Evolutionary conservation across 2,329 filamentous ascomycete species (phyloP).

Genomic region (Herpotrichia juniperi): DNA sequence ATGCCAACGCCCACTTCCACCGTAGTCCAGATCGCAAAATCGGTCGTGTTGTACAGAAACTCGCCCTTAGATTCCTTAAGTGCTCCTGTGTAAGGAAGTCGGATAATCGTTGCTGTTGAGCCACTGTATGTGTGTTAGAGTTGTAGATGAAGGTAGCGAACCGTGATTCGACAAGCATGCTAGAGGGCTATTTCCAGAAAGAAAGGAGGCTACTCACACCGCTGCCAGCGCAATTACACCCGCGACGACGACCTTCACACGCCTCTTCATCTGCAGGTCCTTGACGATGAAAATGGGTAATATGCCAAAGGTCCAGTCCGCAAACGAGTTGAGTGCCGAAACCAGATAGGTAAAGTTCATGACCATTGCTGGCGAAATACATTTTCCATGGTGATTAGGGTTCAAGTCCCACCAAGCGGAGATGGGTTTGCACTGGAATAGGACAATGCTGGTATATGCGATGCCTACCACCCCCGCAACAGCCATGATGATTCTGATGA

Average conservation of each 20-base stretch:
- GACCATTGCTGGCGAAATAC: neutral
- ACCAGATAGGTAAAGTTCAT: neutral
- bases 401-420: neutral
- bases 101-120: constrained; percentile 1
- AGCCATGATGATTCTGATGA: neutral
- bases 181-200: neutral
- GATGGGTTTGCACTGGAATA: constrained; percentile 2
- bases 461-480: neutral
- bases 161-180: no score
- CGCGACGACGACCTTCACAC: neutral
- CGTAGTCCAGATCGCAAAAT: neutral
- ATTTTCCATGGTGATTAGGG: neutral
- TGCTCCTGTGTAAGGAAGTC: neutral
- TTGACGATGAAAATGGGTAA: constrained; percentile 1
- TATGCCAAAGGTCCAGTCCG: neutral
- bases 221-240: neutral
- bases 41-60: neutral
- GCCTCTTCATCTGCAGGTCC: neutral
- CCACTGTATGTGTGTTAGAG: neutral
- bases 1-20: constrained; percentile 1
- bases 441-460: neutral
- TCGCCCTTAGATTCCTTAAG: neutral
- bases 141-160: neutral
- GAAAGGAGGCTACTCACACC: neutral
- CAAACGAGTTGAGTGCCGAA: constrained; percentile 1